Evolutionary conservation across 2,329 filamentous ascomycete species (phyloP).

Genomic region (Fusarium bactridioides): DNA sequence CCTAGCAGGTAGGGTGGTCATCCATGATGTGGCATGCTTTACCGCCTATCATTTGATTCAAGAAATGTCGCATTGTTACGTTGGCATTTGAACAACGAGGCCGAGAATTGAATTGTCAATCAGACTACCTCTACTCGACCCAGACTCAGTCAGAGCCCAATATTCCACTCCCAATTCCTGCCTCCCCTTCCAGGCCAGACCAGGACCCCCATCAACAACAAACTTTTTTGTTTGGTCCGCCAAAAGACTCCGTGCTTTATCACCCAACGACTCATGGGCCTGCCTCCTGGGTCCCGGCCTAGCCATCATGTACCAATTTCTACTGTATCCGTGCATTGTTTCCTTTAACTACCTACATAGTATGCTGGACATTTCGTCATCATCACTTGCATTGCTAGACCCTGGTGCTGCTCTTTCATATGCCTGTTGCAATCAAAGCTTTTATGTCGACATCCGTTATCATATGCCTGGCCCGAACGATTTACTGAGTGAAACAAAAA

Average conservation of each 20-base stretch:
- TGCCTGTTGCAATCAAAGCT: conserved; percentile 7
- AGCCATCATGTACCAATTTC: conserved; percentile 15
- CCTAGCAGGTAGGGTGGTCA: background rate
- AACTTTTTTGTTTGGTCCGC: conserved; percentile 11
- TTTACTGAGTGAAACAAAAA: background rate
- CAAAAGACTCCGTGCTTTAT: conserved; percentile 13
- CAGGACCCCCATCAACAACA: conserved; percentile 14
- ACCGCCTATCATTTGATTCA: conserved; percentile 25
- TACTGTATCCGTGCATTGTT: conserved; percentile 19
- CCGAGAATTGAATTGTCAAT: background rate
- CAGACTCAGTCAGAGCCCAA: conserved; percentile 14
- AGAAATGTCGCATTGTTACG: conserved; percentile 25
- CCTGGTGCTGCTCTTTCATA: conserved; percentile 16
- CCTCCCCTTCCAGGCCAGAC: background rate
- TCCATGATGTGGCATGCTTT: conserved; percentile 29
- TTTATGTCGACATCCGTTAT: background rate
- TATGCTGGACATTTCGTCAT: conserved; percentile 25
- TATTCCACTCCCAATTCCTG: conserved; percentile 6
- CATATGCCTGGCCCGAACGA: background rate
- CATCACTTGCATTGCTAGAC: conserved; percentile 22
- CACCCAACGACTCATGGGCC: conserved; percentile 8
- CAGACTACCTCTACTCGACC: background rate
- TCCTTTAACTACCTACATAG: background rate
- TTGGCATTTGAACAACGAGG: background rate
- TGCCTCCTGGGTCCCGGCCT: conserved; percentile 23